Conservation (phyloP, 768 basidiomycete species). For the Polyporus arcularius region DNA sequence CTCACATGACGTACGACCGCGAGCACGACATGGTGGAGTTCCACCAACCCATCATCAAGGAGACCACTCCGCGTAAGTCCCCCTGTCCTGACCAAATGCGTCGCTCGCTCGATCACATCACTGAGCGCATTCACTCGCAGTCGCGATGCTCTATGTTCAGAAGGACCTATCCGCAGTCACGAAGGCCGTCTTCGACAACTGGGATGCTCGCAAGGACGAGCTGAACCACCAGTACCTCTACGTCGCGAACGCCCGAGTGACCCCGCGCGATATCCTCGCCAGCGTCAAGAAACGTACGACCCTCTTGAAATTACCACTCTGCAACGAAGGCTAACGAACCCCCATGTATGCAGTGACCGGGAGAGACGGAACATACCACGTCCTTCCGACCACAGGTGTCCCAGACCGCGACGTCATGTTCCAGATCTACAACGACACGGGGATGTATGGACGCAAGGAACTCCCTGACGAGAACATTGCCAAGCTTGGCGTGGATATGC, state of each 20-base stretch:
- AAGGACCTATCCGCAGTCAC: slow-evolving; percentile 18
- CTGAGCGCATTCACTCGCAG: background rate
- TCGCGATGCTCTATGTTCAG: slow-evolving; percentile 26
- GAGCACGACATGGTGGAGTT: slow-evolving; percentile 21
- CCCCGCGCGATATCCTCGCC: slow-evolving; percentile 15
- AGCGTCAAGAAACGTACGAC: slow-evolving; percentile 19
- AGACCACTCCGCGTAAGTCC: slow-evolving; percentile 16
- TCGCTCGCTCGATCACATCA: background rate
- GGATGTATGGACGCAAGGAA: slow-evolving; percentile 23
- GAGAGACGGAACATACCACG: slow-evolving; percentile 16
- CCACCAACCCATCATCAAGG: slow-evolving; percentile 21
- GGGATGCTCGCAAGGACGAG: slow-evolving; percentile 11
- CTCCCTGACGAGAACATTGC: slow-evolving; percentile 22
- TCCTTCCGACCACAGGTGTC: slow-evolving; percentile 19
- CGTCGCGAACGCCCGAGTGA: slow-evolving; percentile 17
- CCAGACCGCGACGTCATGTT: slow-evolving; percentile 27
- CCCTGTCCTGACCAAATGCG: background rate
- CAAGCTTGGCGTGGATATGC: slow-evolving; percentile 19
- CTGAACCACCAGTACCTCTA: slow-evolving; percentile 24
- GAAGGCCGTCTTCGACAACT: slow-evolving; percentile 23
- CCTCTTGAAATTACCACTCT: background rate
- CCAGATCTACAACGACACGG: slow-evolving; percentile 24
- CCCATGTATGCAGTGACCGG: slow-evolving; percentile 13
- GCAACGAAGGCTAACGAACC: too few species aligned
- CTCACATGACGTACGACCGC: slow-evolving; percentile 19